Evolutionary conservation across 805 yeast genomes (phyloP).

Genomic region (Yarrowia sp.): DNA sequence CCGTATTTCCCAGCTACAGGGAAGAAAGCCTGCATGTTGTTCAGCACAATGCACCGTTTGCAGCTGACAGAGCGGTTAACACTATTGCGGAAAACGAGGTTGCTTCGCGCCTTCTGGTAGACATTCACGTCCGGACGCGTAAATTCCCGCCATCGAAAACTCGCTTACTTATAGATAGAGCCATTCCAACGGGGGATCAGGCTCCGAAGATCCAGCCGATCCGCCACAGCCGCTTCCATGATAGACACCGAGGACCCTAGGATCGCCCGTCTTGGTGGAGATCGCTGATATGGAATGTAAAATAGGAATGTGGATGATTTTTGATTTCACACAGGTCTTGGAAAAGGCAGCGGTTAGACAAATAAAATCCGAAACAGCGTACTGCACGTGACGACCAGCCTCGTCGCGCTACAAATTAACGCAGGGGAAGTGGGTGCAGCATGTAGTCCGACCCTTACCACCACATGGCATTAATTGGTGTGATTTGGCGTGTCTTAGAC

Average conservation of each 20-base stretch:
- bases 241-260: neutral
- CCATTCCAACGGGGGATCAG: neutral
- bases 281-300: slow-evolving; percentile 10
- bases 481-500: neutral
- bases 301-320: neutral
- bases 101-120: neutral
- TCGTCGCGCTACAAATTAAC: neutral
- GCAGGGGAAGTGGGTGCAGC: neutral
- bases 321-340: too few relatives aligned
- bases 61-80: slow-evolving; percentile 16
- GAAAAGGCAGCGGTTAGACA: too few relatives aligned
- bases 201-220: neutral
- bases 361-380: too few relatives aligned
- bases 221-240: slow-evolving; percentile 13
- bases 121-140: neutral
- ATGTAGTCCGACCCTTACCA: slow-evolving; percentile 1
- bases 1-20: too few relatives aligned
- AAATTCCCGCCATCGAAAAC: neutral
- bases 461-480: neutral
- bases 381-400: neutral
- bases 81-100: neutral
- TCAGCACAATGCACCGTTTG: neutral
- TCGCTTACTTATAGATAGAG: neutral
- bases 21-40: too few relatives aligned
- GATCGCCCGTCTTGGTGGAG: neutral